phyloP scores from a whole-genome alignment of 495 filamentous ascomycete genomes.

The Penicillium robsamsonii region DNA sequence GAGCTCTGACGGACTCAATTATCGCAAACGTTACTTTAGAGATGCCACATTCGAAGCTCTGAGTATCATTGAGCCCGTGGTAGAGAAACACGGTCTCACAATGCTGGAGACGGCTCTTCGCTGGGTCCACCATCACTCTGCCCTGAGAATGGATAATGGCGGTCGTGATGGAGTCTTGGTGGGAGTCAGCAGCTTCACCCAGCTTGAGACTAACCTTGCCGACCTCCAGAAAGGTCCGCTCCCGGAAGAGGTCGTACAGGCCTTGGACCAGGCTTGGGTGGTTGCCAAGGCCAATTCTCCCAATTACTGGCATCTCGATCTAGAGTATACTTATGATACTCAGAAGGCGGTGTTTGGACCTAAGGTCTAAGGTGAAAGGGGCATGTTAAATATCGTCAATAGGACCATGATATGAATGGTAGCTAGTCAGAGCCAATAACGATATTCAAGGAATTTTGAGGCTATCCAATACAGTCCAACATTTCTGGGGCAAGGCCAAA shows the following conservation, averaged over 20 bases:
- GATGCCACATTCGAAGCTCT: constrained; percentile 77
- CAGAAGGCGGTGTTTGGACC: constrained; percentile 60
- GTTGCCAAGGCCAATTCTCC: constrained; percentile 63
- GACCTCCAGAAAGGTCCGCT: constrained; percentile 84
- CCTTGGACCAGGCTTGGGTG: constrained; percentile 71
- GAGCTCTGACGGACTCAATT: constrained; percentile 55
- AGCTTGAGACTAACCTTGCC: constrained; percentile 72
- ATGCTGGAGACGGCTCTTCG: constrained; percentile 80
- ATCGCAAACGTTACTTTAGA: constrained; percentile 78
- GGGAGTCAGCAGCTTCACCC: constrained; percentile 70
- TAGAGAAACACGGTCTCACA: constrained; percentile 70
- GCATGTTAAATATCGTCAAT: not conserved
- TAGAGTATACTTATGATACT: constrained; percentile 76
- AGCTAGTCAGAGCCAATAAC: not conserved
- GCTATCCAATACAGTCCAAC: not conserved
- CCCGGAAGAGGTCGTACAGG: constrained; percentile 77
- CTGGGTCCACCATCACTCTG: constrained; percentile 79
- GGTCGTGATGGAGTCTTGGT: constrained; percentile 77
- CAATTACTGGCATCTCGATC: constrained; percentile 74
- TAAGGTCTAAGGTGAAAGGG: constrained; percentile 15
- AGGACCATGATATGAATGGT: not conserved
- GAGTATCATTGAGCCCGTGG: constrained; percentile 67
- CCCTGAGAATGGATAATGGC: constrained; percentile 69
- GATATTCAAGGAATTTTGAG: not conserved
- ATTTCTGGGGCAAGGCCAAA: not conserved